Conservation (phyloP, 2,329 filamentous ascomycete species). For the Lachnellula willkommii region DNA sequence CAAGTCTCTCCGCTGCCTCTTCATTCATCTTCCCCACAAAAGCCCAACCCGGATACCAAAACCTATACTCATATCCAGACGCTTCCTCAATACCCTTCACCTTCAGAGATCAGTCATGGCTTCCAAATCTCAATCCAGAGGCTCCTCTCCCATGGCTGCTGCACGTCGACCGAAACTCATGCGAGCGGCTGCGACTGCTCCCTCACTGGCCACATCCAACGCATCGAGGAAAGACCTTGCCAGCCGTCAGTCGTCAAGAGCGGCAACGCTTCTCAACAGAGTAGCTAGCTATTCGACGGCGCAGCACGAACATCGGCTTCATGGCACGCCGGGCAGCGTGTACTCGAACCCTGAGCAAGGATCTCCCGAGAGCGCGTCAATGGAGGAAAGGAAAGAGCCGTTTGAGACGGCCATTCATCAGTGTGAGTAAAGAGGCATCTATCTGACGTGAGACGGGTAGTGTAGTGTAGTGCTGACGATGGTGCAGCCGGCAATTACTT, state of each 20-base stretch:
- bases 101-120: constrained; percentile 26
- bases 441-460: neutral
- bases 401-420: constrained; percentile 20
- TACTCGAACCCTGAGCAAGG: constrained; percentile 18
- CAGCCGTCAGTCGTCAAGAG: constrained; percentile 44
- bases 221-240: constrained; percentile 47
- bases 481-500: constrained; percentile 52
- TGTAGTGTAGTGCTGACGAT: constrained; percentile 6
- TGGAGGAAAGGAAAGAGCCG: constrained; percentile 20
- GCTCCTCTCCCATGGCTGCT: constrained; percentile 37
- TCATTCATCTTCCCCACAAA: neutral
- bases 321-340: constrained; percentile 12
- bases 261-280: constrained; percentile 50
- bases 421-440: constrained; percentile 15
- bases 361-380: constrained; percentile 7
- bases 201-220: constrained; percentile 52
- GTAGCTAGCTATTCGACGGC: constrained; percentile 47
- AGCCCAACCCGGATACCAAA: neutral
- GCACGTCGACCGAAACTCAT: constrained; percentile 48
- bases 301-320: constrained; percentile 27
- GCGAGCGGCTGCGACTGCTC: constrained; percentile 51
- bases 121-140: constrained; percentile 33
- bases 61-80: neutral
- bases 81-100: neutral
- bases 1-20: too few species aligned